Conservation (phyloP, 371 early-diverging fungal genomes). For the Mortierella sp. region DNA sequence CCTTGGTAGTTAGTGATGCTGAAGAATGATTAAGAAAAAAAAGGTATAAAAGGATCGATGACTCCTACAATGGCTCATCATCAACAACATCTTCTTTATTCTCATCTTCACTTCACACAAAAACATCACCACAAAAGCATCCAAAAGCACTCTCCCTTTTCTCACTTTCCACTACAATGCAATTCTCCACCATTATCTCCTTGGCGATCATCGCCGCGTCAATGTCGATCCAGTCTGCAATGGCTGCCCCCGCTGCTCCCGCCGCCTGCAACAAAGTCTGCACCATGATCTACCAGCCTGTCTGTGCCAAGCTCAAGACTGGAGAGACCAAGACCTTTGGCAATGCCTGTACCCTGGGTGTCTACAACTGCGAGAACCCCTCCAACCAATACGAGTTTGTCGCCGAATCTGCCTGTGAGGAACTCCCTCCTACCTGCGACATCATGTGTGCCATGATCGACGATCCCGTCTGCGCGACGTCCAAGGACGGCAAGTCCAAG, state of each 20-base stretch:
- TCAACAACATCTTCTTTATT: not conserved
- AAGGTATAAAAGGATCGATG: too few relatives aligned
- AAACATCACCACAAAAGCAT: not conserved
- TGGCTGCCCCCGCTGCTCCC: not conserved
- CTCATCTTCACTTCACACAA: not conserved
- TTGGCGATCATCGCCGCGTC: not conserved
- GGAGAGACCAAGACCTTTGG: conserved; percentile 7
- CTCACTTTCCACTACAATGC: not conserved
- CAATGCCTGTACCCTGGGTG: conserved; percentile 10
- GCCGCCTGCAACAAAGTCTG: conserved; percentile 6
- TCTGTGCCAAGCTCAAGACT: conserved; percentile 7
- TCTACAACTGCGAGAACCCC: conserved; percentile 13
- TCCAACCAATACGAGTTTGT: not conserved
- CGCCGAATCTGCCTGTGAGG: not conserved
- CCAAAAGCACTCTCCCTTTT: not conserved
- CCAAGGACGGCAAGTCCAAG: not conserved
- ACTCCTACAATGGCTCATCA: too few relatives aligned
- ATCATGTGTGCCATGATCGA: conserved; percentile 1
- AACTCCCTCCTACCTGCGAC: not conserved
- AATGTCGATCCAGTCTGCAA: not conserved
- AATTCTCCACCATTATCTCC: not conserved
- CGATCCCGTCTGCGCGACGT: not conserved
- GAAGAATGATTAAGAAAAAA: too few relatives aligned
- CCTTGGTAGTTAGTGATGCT: too few relatives aligned
- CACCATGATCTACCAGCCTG: conserved; percentile 10